A percentile compares a stretch with the other conserved stretches of the same genome.
Evolutionary conservation across 208 protist genomes (phyloP).

Genomic region (Acanthamoeba sp.): DNA sequence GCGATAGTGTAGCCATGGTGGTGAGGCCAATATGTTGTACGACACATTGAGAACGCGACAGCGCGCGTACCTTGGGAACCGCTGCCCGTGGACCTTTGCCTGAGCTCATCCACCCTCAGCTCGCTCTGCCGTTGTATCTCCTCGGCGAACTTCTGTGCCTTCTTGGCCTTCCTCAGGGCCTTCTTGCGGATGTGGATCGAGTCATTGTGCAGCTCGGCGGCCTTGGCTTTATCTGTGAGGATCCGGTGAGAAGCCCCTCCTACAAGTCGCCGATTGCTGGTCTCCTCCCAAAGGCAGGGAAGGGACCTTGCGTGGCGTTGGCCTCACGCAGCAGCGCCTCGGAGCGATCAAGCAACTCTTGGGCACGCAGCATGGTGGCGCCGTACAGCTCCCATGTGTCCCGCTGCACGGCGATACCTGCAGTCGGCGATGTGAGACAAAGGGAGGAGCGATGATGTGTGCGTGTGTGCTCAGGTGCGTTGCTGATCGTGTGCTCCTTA

Average conservation of each 20-base stretch:
- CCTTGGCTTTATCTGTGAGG: not conserved
- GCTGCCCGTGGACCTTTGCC: not conserved
- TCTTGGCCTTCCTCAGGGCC: not conserved
- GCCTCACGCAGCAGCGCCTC: not conserved
- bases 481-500: too few relatives aligned
- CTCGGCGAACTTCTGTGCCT: conserved; percentile 1
- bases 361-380: not conserved
- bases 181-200: conserved; percentile 24
- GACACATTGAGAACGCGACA: not conserved
- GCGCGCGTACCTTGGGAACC: not conserved
- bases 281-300: not conserved
- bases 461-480: too few relatives aligned
- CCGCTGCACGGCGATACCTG: not conserved
- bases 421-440: not conserved
- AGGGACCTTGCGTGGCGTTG: not conserved
- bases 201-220: conserved; percentile 20
- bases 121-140: not conserved
- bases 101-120: not conserved
- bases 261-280: not conserved
- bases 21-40: too few relatives aligned
- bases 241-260: not conserved
- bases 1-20: too few relatives aligned
- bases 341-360: not conserved
- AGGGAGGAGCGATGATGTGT: too few relatives aligned
- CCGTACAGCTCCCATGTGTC: conserved; percentile 21